A percentile compares a stretch with the other conserved stretches of the same genome.
These are phyloP conservation scores for Aspergillus kassunensis DNA, from an alignment of 495 filamentous ascomycete genomes.

Conservation along the genomic window DNA sequence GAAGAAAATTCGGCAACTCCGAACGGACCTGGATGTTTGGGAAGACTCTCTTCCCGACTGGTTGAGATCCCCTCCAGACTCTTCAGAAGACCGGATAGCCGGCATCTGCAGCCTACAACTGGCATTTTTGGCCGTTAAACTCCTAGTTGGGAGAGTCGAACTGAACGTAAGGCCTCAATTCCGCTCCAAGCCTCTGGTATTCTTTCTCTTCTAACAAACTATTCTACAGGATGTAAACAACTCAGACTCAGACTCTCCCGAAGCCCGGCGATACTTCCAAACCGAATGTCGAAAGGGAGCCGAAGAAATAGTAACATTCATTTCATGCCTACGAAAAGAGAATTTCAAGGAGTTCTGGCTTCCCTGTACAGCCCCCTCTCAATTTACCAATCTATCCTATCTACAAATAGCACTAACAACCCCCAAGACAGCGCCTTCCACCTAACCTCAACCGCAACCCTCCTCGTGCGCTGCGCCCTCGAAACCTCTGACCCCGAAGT, in stretches of 20 bases:
- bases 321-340: slow-evolving; percentile 39
- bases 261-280: slow-evolving; percentile 47
- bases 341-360: slow-evolving; percentile 50
- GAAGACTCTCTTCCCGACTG: slow-evolving; percentile 45
- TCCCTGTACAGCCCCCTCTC: slow-evolving; percentile 33
- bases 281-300: slow-evolving; percentile 47
- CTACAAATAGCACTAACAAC: too few species aligned
- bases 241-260: slow-evolving; percentile 38
- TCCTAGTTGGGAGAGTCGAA: slow-evolving; percentile 50
- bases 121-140: slow-evolving; percentile 47
- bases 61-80: slow-evolving; percentile 28
- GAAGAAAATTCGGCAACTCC: slow-evolving; percentile 39
- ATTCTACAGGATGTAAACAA: slow-evolving; percentile 39
- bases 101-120: slow-evolving; percentile 50
- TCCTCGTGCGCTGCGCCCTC: slow-evolving; percentile 46
- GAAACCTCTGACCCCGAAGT: slow-evolving; percentile 41
- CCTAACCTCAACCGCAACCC: slow-evolving; percentile 45
- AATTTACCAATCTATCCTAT: too few species aligned
- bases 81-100: slow-evolving; percentile 30
- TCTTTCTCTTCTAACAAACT: slow-evolving; percentile 6
- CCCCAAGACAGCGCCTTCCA: slow-evolving; percentile 46
- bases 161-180: slow-evolving; percentile 35
- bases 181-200: not conserved
- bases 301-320: slow-evolving; percentile 52
- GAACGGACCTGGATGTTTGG: slow-evolving; percentile 45